Base-by-base conservation (phyloP, 257 asterid genomes). In the Petunia secreta region DNA sequence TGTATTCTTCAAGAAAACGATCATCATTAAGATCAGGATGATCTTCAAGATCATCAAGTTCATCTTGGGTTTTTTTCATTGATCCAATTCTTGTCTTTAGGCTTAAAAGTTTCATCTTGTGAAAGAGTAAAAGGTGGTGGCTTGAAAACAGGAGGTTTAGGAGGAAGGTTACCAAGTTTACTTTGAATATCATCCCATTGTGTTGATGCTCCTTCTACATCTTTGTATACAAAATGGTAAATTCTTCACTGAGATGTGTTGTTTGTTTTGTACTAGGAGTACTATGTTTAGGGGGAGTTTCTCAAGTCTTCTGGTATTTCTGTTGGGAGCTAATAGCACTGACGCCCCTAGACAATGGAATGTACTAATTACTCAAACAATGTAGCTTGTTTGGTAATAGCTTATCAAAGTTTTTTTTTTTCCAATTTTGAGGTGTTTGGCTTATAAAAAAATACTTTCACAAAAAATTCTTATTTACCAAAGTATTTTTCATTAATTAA, bases 151-250 rank as follows among this genome's bases (percentile, higher is more conserved):
- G 97, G 90, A 0, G 90, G 84, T 80, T 92, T 94, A 1, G 88
- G 84, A 25, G 97, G 99, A 0, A 95, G 92, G 80, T 95, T 95
- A 2, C 99, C 98, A 15, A 93, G 83, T 81, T 95, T 95, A 74
- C 91, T 85, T 85, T 95, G 99, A 55, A 95, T 90, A 76, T 95
- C 99, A 69, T 95, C 99, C 99, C 98, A 95, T 64, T 95, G 96
- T 9, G 97, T 95, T 10, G 99, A 87, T 60, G 97, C 84, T 73
- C 98, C 99, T 83, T 95, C 98, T 79, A 92, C 75, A 86, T 95
- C 98, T 86, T 95, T 95, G 92, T 95, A 95, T 38, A 93, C 93
- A 65, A 82, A 88, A 85, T 95, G 99, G 62, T 95, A 95, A 85
- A 25, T 25, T 25, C 25, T 25, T 25, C 25, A 50, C 55, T 7